These are phyloP conservation scores for Yamadazyma triangularis DNA, from an alignment of 1,139 yeast species.

Conservation along the genomic window DNA sequence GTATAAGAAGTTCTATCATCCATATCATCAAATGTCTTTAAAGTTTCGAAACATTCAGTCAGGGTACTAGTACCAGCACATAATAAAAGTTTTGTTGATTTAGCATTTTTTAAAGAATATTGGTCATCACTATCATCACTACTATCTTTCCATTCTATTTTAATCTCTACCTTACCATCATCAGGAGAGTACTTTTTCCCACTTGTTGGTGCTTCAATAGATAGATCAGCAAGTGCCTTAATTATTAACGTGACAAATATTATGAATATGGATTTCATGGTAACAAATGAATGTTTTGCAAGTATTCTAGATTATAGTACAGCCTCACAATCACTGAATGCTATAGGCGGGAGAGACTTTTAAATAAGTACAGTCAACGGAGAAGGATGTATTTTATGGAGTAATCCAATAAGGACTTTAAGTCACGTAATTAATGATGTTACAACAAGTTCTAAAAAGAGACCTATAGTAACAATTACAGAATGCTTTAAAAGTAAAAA, in stretches of 20 bases:
- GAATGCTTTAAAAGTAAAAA: too few relatives aligned
- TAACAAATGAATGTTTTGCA: too few relatives aligned
- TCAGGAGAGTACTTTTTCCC: slow-evolving; percentile 50
- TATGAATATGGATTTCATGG: slow-evolving; percentile 1
- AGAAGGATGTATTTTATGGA: too few relatives aligned
- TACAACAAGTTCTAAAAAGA: too few relatives aligned
- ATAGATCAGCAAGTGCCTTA: slow-evolving; percentile 47
- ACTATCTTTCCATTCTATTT: slow-evolving; percentile 60
- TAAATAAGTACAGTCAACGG: too few relatives aligned
- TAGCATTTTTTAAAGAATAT: slow-evolving; percentile 34
- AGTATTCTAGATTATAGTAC: too few relatives aligned
- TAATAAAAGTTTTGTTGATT: slow-evolving; percentile 48
- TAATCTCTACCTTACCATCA: slow-evolving; percentile 44
- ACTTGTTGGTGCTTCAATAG: slow-evolving; percentile 45
- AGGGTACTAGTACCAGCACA: slow-evolving; percentile 62
- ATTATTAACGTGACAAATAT: slow-evolving; percentile 2
- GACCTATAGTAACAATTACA: too few relatives aligned
- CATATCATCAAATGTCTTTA: slow-evolving; percentile 18
- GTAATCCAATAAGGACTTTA: too few relatives aligned
- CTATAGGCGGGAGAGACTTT: too few relatives aligned
- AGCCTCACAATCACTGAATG: too few relatives aligned
- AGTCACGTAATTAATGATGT: too few relatives aligned
- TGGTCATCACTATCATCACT: slow-evolving; percentile 41
- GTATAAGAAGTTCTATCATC: slow-evolving; percentile 20
- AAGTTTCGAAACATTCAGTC: slow-evolving; percentile 39